These are phyloP conservation scores for Axilococcus clingmanii DNA, from an alignment of 139 green algal genomes.

Conservation along the genomic window DNA sequence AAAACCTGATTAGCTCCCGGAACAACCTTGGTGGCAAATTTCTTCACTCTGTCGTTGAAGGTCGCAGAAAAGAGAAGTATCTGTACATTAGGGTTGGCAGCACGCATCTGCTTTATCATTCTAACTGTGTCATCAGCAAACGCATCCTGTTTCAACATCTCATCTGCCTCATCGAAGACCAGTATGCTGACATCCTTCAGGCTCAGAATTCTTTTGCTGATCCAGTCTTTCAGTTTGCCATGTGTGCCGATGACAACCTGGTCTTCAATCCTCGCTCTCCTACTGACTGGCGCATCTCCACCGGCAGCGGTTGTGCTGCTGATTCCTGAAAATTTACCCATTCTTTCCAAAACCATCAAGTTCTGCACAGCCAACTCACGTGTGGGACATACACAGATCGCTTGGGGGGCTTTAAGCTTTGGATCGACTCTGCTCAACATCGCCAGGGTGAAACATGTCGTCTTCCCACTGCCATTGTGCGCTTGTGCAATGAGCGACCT, in stretches of 20 bases:
- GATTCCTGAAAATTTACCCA: constrained; percentile 80
- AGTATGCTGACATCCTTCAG: constrained; percentile 68
- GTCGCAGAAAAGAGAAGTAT: constrained; percentile 79
- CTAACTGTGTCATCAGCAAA: constrained; percentile 84
- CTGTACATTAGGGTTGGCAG: constrained; percentile 5
- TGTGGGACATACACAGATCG: constrained; percentile 95
- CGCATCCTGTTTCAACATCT: constrained; percentile 89
- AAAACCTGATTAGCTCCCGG: constrained; percentile 80
- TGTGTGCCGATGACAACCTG: constrained; percentile 86
- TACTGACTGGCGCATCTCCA: constrained; percentile 5
- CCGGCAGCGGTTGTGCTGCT: constrained; percentile 35
- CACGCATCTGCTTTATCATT: constrained; percentile 43
- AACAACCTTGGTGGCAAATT: constrained; percentile 70
- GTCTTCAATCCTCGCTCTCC: constrained; percentile 18
- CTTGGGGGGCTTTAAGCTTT: constrained; percentile 58
- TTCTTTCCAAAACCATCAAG: constrained; percentile 69
- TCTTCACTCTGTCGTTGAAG: constrained; percentile 88
- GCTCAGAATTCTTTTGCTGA: constrained; percentile 62
- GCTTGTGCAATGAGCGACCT: constrained; percentile 83
- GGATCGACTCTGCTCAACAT: constrained; percentile 93
- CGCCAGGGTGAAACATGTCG: constrained; percentile 94
- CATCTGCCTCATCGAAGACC: constrained; percentile 98
- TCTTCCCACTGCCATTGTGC: constrained; percentile 98
- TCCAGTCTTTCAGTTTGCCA: constrained; percentile 86
- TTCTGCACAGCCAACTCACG: constrained; percentile 96